Evolutionary conservation across 768 basidiomycete genomes (phyloP).

Genomic region (Tylopilus sp.): DNA sequence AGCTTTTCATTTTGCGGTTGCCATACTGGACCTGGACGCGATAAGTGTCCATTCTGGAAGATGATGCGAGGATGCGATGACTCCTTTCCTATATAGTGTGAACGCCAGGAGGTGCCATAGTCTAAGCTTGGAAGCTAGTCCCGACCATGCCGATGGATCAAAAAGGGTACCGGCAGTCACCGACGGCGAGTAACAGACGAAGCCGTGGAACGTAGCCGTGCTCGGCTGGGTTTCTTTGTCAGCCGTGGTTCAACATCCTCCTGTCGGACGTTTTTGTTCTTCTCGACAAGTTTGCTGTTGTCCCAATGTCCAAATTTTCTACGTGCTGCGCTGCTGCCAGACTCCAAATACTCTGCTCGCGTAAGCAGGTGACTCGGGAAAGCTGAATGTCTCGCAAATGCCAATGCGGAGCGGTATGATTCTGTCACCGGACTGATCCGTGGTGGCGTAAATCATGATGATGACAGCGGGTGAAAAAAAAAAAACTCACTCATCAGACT

Average conservation of each 20-base stretch:
- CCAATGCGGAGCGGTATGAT: conserved; percentile 57
- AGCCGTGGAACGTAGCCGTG: conserved; percentile 21
- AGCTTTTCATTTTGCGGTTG: conserved; percentile 26
- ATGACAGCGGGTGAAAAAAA: conserved; percentile 1
- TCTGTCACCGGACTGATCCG: conserved; percentile 58
- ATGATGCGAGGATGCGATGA: conserved; percentile 1
- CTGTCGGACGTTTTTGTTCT: conserved; percentile 17
- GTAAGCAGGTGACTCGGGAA: conserved; percentile 61
- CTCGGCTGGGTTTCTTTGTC: conserved; percentile 27
- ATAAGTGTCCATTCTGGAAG: conserved; percentile 13
- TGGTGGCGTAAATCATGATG: conserved; percentile 15
- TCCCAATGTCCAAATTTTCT: conserved; percentile 72
- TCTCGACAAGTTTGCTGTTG: conserved; percentile 22
- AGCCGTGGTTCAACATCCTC: conserved; percentile 25
- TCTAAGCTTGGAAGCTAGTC: conserved; percentile 14
- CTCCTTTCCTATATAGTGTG: neutral
- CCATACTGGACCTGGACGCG: conserved; percentile 11
- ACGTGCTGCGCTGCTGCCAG: conserved; percentile 70
- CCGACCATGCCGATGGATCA: conserved; percentile 15
- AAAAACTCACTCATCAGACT: conserved; percentile 65
- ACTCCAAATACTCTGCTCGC: conserved; percentile 80
- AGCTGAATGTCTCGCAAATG: conserved; percentile 51
- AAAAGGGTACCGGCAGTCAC: conserved; percentile 13
- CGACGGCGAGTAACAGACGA: conserved; percentile 27
- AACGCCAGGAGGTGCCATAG: neutral